Evolutionary conservation across 805 yeast species (phyloP).

Genomic region (Cyberlindnera saturnus): DNA sequence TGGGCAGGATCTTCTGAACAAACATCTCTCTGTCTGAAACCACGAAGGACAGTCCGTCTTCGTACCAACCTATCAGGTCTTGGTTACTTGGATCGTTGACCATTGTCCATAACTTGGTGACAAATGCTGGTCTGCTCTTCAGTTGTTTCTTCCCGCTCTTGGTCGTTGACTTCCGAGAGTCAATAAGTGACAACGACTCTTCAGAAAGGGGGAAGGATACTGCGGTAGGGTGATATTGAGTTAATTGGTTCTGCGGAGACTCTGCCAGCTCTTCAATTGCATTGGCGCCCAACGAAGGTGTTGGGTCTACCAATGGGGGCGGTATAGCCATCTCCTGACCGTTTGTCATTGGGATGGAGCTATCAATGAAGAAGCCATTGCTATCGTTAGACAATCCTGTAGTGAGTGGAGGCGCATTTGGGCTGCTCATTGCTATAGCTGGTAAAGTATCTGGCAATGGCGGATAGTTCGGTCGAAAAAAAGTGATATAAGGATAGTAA

Average conservation of each 20-base stretch:
- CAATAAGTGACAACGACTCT: constrained; percentile 4
- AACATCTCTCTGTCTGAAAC: constrained; percentile 78
- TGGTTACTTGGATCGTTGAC: constrained; percentile 73
- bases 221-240: not conserved
- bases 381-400: constrained; percentile 3
- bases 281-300: too few relatives aligned
- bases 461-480: not conserved
- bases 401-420: not conserved
- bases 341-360: constrained; percentile 1
- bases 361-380: constrained; percentile 3
- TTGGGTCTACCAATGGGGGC: constrained; percentile 5
- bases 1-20: constrained; percentile 79
- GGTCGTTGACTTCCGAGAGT: constrained; percentile 1
- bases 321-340: constrained; percentile 3
- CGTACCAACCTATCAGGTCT: constrained; percentile 75
- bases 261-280: too few relatives aligned
- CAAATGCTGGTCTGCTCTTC: constrained; percentile 80
- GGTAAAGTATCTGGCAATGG: not conserved
- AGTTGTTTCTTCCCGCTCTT: constrained; percentile 4
- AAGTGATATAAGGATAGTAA: not conserved
- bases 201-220: not conserved
- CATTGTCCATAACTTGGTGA: constrained; percentile 92
- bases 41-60: constrained; percentile 79
- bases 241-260: not conserved
- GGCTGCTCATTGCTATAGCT: constrained; percentile 2